These are phyloP conservation scores for Stylonectria norvegica DNA, from an alignment of 2,329 filamentous ascomycete species.

Conservation along the genomic window DNA sequence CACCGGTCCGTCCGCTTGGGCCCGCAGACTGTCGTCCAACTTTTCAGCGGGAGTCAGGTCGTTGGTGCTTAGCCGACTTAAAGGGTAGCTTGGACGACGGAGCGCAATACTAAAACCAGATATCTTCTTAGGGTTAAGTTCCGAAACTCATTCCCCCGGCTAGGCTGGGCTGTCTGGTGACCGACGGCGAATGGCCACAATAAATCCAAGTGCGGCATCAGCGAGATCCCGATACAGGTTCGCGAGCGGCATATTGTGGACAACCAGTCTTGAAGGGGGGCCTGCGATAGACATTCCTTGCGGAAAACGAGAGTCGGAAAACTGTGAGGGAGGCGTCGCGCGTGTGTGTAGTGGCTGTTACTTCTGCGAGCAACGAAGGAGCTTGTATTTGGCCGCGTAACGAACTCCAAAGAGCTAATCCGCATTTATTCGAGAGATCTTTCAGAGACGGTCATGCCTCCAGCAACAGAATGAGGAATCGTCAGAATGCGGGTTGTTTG, in stretches of 20 bases:
- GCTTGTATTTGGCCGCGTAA: constrained; percentile 29
- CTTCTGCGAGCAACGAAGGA: constrained; percentile 42
- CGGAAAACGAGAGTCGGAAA: constrained; percentile 70
- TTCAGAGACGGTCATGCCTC: constrained; percentile 13
- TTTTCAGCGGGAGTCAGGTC: constrained; percentile 48
- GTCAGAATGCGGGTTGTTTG: constrained; percentile 17
- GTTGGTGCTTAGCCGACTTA: constrained; percentile 45
- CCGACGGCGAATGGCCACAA: constrained; percentile 36
- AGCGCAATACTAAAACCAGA: constrained; percentile 74
- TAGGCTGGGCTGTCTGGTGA: constrained; percentile 39
- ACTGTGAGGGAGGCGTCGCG: constrained; percentile 78
- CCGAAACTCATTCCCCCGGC: constrained; percentile 65
- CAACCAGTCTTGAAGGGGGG: constrained; percentile 38
- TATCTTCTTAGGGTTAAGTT: constrained; percentile 94
- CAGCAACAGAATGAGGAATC: constrained; percentile 12
- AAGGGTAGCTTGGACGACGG: constrained; percentile 67
- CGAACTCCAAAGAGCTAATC: constrained; percentile 13
- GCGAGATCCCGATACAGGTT: constrained; percentile 57
- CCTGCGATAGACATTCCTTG: constrained; percentile 58
- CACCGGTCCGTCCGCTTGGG: constrained; percentile 45
- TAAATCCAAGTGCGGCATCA: constrained; percentile 46
- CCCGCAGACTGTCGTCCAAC: constrained; percentile 36
- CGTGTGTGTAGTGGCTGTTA: constrained; percentile 34
- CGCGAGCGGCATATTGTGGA: constrained; percentile 54
- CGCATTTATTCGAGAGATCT: constrained; percentile 11